These are phyloP conservation scores for Petunia hybrid DNA, from an alignment of 305 asterid species.

Conservation along the genomic window DNA sequence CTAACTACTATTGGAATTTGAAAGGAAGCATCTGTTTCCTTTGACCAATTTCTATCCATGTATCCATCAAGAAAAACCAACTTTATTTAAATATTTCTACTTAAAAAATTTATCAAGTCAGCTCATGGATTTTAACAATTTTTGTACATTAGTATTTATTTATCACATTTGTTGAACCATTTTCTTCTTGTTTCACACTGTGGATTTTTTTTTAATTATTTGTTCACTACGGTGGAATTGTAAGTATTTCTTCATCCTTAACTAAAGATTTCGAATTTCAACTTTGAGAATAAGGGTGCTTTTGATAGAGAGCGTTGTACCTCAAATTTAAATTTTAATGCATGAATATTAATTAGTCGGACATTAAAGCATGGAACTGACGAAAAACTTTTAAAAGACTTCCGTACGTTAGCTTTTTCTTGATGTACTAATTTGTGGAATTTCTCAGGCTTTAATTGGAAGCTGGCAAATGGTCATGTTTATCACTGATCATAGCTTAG, in stretches of 20 bases:
- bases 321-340: too few relatives aligned
- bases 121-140: not conserved
- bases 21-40: conserved; percentile 10
- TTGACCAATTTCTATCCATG: conserved; percentile 33
- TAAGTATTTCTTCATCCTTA: too few relatives aligned
- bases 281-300: too few relatives aligned
- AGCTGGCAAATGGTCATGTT: not conserved
- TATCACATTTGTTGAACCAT: not conserved
- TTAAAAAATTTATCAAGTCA: conserved; percentile 15
- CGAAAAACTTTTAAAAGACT: not conserved
- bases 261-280: too few relatives aligned
- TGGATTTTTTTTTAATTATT: too few relatives aligned
- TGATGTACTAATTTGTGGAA: not conserved
- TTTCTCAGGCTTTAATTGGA: too few relatives aligned
- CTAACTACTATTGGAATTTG: conserved; percentile 29
- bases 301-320: too few relatives aligned
- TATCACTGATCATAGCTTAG: not conserved
- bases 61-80: not conserved
- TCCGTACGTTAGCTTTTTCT: not conserved
- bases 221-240: not conserved
- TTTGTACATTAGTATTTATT: not conserved
- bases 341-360: too few relatives aligned
- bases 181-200: conserved; percentile 8
- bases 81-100: not conserved
- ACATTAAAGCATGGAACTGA: rapidly evolving